Base-by-base conservation (phyloP, 306 rosid species). In the Mimosa bimucronata region DNA sequence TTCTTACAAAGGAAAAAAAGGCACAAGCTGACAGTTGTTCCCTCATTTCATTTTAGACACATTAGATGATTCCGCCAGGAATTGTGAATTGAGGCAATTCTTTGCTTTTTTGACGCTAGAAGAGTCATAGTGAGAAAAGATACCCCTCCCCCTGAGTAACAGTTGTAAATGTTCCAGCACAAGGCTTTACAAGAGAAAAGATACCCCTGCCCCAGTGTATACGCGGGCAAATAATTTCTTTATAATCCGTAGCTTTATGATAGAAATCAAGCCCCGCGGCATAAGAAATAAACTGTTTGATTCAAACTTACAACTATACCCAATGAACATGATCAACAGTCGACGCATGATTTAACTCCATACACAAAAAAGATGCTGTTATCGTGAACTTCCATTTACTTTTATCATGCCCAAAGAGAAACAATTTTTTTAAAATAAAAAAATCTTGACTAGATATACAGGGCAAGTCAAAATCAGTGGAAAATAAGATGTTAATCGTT, bases 101-200 rank as follows among this genome's bases (percentile, higher is more conserved):
- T 66, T 37, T n/a, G 72, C 72, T 3, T 66, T 66, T 66, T 66
- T 3, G 3, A 37, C 4, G 21, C 71, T n/a, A 38, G 5, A 68
- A 68, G 73, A 21, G 73, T 40, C 31, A 21, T 13, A n/a, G 4
- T 21, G 6, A 10, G 73, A 67, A 67, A 68, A 40, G 72, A 68
- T 28, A 21, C 52, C 52, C 40, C 18, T 40, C 12, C 11, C 31
- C 5, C n/a, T n/a, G 10, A 11, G 1, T 26, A 68, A 40, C 25
- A 41, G 52, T 2, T 4, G 19, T 21, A 6, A 68, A 40, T 5
- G 31, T 38, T 67, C 30, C 9, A 67, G 31, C 21, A 68, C 18
- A n/a, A 68, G 19, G n/a, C 10, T 68, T 68, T 5, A 40, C 2
- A 68, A 68, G 52, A 11, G 52, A n/a, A 23, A 31, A 62, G 38